phyloP scores from a whole-genome alignment of 2,329 filamentous ascomycete species.

The Botryotinia calthae region DNA sequence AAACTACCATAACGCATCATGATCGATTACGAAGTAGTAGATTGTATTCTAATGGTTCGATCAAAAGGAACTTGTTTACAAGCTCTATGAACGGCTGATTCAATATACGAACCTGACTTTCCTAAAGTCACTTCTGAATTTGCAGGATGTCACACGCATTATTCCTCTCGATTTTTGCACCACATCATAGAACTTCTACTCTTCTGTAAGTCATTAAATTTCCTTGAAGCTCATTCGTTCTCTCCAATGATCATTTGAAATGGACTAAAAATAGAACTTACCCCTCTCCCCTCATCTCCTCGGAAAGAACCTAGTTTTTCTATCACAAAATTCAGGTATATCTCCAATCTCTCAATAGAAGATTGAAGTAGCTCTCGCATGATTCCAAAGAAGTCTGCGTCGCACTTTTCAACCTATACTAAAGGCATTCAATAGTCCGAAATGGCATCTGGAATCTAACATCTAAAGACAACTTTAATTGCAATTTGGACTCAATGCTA shows the following conservation, averaged over 20 bases:
- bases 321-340: fast-evolving
- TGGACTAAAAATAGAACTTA: fast-evolving
- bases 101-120: no score
- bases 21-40: no score
- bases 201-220: fast-evolving
- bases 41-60: background rate
- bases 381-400: background rate
- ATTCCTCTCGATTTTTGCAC: background rate
- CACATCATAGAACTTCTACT: background rate
- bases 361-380: background rate
- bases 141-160: no score
- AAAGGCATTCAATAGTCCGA: no score
- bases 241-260: background rate
- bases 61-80: background rate
- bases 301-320: fast-evolving
- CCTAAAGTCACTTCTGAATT: no score
- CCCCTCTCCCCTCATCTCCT: background rate
- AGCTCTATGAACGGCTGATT: fast-evolving
- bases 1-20: background rate
- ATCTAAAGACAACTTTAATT: background rate
- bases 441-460: background rate
- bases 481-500: background rate
- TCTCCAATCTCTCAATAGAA: background rate
- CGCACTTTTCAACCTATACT: no score
- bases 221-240: background rate